These are phyloP conservation scores for Russula vinacea DNA, from an alignment of 768 basidiomycete species.

Conservation along the genomic window DNA sequence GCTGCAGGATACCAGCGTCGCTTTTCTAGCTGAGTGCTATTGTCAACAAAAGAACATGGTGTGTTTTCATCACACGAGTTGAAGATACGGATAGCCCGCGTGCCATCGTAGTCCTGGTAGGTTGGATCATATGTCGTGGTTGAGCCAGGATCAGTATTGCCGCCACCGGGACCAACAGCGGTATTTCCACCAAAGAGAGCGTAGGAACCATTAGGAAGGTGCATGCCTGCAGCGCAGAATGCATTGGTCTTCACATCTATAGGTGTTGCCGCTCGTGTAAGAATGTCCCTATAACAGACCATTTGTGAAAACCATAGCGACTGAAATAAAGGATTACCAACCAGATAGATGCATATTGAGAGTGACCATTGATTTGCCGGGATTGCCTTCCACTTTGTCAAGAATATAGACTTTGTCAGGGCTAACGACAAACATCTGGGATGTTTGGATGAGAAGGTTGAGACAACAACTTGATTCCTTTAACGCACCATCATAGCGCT, in stretches of 20 bases:
- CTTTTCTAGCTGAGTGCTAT: slow-evolving; percentile 60
- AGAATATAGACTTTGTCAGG: slow-evolving; percentile 80
- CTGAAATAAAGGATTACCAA: slow-evolving; percentile 31
- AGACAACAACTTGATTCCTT: not conserved
- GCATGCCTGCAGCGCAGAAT: slow-evolving; percentile 82
- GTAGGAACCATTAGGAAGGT: slow-evolving; percentile 75
- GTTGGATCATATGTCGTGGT: slow-evolving; percentile 57
- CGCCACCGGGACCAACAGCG: slow-evolving; percentile 65
- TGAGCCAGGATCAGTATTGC: slow-evolving; percentile 43
- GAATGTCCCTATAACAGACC: slow-evolving; percentile 51
- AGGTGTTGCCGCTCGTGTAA: slow-evolving; percentile 51
- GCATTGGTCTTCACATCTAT: slow-evolving; percentile 75
- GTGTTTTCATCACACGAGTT: slow-evolving; percentile 64
- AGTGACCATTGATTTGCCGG: slow-evolving; percentile 60
- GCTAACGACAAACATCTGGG: slow-evolving; percentile 77
- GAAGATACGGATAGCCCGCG: slow-evolving; percentile 74
- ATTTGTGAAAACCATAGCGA: slow-evolving; percentile 3
- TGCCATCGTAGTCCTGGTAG: slow-evolving; percentile 81
- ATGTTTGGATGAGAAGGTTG: not conserved
- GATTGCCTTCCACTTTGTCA: slow-evolving; percentile 87
- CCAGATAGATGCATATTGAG: slow-evolving; percentile 75
- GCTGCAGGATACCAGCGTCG: slow-evolving; percentile 77
- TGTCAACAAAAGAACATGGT: slow-evolving; percentile 70
- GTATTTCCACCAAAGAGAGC: slow-evolving; percentile 76
- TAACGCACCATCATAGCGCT: slow-evolving; percentile 53